Conservation (phyloP, 2,329 filamentous ascomycete species). For the Sphaerostilbella broomeana region DNA sequence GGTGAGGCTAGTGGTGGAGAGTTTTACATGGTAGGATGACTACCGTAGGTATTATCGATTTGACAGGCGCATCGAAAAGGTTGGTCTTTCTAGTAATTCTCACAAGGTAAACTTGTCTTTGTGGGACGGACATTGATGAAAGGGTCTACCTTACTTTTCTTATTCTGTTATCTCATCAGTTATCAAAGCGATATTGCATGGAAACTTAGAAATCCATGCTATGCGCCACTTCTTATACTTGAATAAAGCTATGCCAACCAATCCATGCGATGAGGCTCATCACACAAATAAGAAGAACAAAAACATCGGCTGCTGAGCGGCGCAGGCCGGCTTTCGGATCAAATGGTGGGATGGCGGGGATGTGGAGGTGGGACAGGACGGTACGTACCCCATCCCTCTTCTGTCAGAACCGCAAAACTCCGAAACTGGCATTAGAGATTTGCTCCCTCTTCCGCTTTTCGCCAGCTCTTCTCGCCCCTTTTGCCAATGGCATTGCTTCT, state of each 20-base stretch:
- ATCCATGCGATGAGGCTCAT: too few relatives aligned
- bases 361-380: slow-evolving; percentile 1
- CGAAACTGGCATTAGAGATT: slow-evolving; percentile 4
- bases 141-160: too few relatives aligned
- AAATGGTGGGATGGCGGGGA: not conserved
- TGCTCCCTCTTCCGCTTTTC: slow-evolving; percentile 7
- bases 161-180: too few relatives aligned
- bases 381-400: slow-evolving; percentile 13
- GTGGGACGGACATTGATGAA: too few relatives aligned
- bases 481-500: not conserved
- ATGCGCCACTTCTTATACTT: too few relatives aligned
- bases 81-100: too few relatives aligned
- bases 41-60: too few relatives aligned
- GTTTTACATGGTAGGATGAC: slow-evolving; percentile 15
- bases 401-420: slow-evolving; percentile 10
- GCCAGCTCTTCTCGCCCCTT: not conserved
- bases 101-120: too few relatives aligned
- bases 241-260: too few relatives aligned
- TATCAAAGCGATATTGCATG: too few relatives aligned
- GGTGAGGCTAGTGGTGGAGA: slow-evolving; percentile 15
- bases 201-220: too few relatives aligned
- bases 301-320: not conserved
- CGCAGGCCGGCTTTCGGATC: slow-evolving; percentile 7
- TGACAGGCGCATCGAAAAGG: too few relatives aligned
- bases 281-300: not conserved